These are phyloP conservation scores for Plasmodium billcollinsi DNA, from an alignment of 169 alveolate species.

Conservation along the genomic window DNA sequence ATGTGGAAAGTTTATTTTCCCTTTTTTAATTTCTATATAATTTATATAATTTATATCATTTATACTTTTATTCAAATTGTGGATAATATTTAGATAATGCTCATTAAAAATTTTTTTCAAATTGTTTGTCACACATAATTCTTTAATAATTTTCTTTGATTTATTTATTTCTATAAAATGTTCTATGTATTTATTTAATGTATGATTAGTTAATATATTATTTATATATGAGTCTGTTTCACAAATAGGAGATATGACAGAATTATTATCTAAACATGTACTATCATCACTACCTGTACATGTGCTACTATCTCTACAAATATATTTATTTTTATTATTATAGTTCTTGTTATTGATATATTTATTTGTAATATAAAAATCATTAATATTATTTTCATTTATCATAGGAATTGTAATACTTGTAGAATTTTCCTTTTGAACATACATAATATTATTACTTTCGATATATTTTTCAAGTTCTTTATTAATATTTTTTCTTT, in stretches of 20 bases:
- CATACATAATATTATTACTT: too few species aligned
- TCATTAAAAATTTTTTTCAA: constrained; percentile 1
- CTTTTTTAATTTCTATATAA: neutral
- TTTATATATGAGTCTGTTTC: neutral
- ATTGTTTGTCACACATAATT: constrained; percentile 4
- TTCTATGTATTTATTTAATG: constrained; percentile 25
- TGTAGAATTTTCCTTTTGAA: too few species aligned
- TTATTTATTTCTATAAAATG: constrained; percentile 35
- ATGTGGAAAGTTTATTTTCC: too few species aligned
- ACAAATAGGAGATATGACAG: neutral
- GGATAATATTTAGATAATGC: neutral
- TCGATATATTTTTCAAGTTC: neutral
- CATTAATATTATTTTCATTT: too few species aligned
- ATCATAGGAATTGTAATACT: too few species aligned
- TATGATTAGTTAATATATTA: neutral
- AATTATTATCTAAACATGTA: neutral
- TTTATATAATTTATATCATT: neutral
- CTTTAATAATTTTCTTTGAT: constrained; percentile 24
- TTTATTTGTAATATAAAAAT: neutral
- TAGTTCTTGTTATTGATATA: neutral
- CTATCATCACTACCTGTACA: too few species aligned
- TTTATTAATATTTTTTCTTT: constrained; percentile 35
- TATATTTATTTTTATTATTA: neutral
- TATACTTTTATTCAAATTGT: neutral
- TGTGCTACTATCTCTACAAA: too few species aligned